Evolutionary conservation across 306 rosid species (phyloP).

Genomic region (Prunus mongolica): DNA sequence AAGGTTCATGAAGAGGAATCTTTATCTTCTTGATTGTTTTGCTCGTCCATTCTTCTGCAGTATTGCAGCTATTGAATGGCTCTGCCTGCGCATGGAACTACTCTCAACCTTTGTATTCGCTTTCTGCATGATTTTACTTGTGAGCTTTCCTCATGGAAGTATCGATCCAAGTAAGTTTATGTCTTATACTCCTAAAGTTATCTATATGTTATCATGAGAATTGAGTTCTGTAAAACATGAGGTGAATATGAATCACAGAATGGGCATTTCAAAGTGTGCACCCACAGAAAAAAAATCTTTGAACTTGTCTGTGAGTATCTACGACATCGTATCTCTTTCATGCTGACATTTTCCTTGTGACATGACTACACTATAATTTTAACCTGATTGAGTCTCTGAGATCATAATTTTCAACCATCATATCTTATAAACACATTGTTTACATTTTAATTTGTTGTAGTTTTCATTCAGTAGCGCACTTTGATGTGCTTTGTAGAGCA

Average conservation of each 20-base stretch:
- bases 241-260: constrained; percentile 3
- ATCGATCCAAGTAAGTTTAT: constrained; percentile 88
- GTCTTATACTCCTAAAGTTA: constrained; percentile 6
- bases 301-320: background rate
- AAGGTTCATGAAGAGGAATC: constrained; percentile 91
- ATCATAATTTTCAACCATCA: background rate
- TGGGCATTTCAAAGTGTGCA: background rate
- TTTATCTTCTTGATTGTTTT: constrained; percentile 89
- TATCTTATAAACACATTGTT: background rate
- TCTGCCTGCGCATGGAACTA: constrained; percentile 93
- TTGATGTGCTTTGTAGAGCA: background rate
- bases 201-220: constrained; percentile 14
- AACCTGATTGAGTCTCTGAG: background rate
- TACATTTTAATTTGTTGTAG: background rate
- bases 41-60: constrained; percentile 99
- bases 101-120: constrained; percentile 91
- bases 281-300: background rate
- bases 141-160: constrained; percentile 90
- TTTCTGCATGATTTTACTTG: constrained; percentile 95
- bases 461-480: background rate
- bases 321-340: background rate
- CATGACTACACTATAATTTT: background rate
- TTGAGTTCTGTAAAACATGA: constrained; percentile 6
- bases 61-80: constrained; percentile 99
- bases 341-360: constrained; percentile 1